Conservation (phyloP, 371 early-diverging fungal species). For the Mucor mucedo region DNA sequence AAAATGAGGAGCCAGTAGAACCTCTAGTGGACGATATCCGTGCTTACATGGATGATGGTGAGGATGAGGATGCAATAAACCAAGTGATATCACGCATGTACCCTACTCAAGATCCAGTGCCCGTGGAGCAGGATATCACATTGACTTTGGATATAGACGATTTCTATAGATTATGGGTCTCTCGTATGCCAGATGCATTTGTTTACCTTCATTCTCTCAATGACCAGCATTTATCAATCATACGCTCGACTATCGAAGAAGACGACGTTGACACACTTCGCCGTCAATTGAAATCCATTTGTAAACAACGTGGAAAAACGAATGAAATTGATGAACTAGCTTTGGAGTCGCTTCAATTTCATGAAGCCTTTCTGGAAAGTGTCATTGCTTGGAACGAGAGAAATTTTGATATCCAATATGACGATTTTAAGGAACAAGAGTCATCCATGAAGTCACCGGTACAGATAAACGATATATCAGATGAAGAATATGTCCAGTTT, state of each 20-base stretch:
- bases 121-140: not conserved
- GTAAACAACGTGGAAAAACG: conserved; percentile 54
- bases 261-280: conserved; percentile 35
- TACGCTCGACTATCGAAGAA: conserved; percentile 49
- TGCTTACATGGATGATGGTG: conserved; percentile 59
- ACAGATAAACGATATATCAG: not conserved
- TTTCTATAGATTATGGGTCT: conserved; percentile 32
- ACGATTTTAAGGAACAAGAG: not conserved
- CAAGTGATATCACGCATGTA: conserved; percentile 62
- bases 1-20: conserved; percentile 35
- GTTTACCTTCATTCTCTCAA: conserved; percentile 44
- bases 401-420: not conserved
- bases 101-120: conserved; percentile 7
- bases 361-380: conserved; percentile 42
- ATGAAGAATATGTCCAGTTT: conserved; percentile 30
- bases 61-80: conserved; percentile 61
- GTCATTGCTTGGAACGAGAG: conserved; percentile 34
- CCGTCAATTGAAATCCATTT: conserved; percentile 31
- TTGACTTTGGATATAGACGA: conserved; percentile 1
- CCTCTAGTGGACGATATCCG: conserved; percentile 33
- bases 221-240: conserved; percentile 49
- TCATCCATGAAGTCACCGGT: not conserved
- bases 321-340: conserved; percentile 46
- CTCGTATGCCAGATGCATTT: conserved; percentile 46
- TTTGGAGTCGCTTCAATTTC: conserved; percentile 48